Conservation (phyloP, 352 stramenopile genomes). For the Phytophthora lateralis region DNA sequence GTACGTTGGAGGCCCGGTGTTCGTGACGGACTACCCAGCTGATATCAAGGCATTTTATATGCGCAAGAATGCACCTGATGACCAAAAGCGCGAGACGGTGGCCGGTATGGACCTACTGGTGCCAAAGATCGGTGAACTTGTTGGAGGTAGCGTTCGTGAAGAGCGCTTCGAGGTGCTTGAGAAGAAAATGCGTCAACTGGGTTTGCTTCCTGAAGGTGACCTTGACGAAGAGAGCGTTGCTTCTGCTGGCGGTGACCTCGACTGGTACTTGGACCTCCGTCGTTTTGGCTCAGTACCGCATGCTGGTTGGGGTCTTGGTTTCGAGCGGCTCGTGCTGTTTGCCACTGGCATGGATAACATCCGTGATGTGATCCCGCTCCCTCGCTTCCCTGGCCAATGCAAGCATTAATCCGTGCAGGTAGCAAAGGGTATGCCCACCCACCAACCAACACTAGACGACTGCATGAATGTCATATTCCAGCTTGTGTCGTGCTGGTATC, state of each 20-base stretch:
- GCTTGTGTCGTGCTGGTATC: background rate
- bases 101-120: slow-evolving; percentile 98
- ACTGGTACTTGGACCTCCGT: slow-evolving; percentile 98
- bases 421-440: background rate
- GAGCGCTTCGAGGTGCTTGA: slow-evolving; percentile 93
- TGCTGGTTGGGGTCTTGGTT: slow-evolving; percentile 97
- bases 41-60: slow-evolving; percentile 99
- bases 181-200: slow-evolving; percentile 59
- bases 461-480: slow-evolving; percentile 8
- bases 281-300: slow-evolving; percentile 97
- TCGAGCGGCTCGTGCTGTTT: slow-evolving; percentile 98
- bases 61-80: slow-evolving; percentile 92
- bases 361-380: slow-evolving; percentile 97
- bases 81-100: slow-evolving; percentile 91
- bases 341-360: slow-evolving; percentile 99
- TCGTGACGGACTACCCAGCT: slow-evolving; percentile 98
- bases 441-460: slow-evolving; percentile 15
- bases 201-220: slow-evolving; percentile 57
- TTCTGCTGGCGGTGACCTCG: slow-evolving; percentile 58
- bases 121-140: slow-evolving; percentile 95
- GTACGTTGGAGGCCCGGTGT: slow-evolving; percentile 82
- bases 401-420: slow-evolving; percentile 39
- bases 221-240: slow-evolving; percentile 61
- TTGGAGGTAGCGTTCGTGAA: slow-evolving; percentile 97
- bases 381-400: slow-evolving; percentile 95